Base-by-base conservation (phyloP, 2,329 filamentous ascomycete genomes). In the Fusarium denticulatum region DNA sequence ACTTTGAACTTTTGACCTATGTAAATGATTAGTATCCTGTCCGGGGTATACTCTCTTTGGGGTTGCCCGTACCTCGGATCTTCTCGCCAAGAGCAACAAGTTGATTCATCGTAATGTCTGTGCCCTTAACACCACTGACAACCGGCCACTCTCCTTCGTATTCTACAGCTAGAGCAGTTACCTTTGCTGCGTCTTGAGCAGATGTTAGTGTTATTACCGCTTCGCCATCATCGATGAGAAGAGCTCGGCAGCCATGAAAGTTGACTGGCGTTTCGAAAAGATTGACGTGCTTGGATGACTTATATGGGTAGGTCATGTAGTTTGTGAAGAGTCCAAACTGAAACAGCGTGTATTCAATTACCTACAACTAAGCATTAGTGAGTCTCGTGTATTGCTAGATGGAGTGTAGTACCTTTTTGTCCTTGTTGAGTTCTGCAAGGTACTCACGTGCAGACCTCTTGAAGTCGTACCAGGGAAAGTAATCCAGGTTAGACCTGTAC, bases 331-430 rank as follows among this genome's bases (percentile, higher is more conserved):
- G 72, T 1, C 87, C 88, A 0, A 86, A 86, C 42, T 89, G 87
- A 72, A 90, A 90, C 0, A 89, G 80, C 1, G 81, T 85, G 77
- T 90, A 90, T 66, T 90, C 87, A 11, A 90, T 80, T 8, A 88
- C 81, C 86, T 89, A 6, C 0, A 3, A 7, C 2, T 1, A 1
- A n/a, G 1, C 6, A 10, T 67, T 22, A 67, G 39, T 14, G 3
- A 2, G 3, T 1, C 7, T 20, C 4, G 3, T 6, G 4, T 3
- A 1, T 11, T 10, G 22, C 12, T 16, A 8, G 3, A n/a, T 2
- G 4, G 1, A 6, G 1, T 6, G 2, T 40, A 28, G 14, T 60
- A 85, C 85, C 57, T 85, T 83, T 78, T 81, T 80, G 18, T 85
- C 79, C 43, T 83, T 82, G 75, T 90, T 90, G 7, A 91, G 68